Conservation (phyloP, 192 early-diverging fungal species). For the Coemansia sp. region DNA sequence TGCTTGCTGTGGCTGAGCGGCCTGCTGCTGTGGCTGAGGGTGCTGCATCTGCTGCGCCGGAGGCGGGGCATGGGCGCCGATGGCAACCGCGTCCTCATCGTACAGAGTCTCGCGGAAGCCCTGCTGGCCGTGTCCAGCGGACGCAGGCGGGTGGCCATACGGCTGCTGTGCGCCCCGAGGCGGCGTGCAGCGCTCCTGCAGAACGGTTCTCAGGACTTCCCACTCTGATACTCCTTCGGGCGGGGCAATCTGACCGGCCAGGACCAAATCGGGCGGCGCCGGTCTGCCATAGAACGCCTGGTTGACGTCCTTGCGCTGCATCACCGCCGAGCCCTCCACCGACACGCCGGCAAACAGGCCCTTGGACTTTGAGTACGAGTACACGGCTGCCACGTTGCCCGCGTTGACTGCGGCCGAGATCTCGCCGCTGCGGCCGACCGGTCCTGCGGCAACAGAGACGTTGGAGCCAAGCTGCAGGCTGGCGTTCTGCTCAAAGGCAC, state of each 20-base stretch:
- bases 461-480: slow-evolving; percentile 86
- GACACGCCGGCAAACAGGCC: slow-evolving; percentile 92
- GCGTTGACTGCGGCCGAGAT: slow-evolving; percentile 66
- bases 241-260: slow-evolving; percentile 68
- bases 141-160: neutral
- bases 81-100: slow-evolving; percentile 26
- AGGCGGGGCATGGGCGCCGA: slow-evolving; percentile 1
- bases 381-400: slow-evolving; percentile 78
- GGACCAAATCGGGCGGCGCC: slow-evolving; percentile 77
- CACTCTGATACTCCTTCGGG: slow-evolving; percentile 53
- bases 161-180: slow-evolving; percentile 13
- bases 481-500: slow-evolving; percentile 76
- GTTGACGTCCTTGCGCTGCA: slow-evolving; percentile 85
- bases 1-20: neutral
- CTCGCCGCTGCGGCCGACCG: slow-evolving; percentile 81
- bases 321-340: slow-evolving; percentile 83
- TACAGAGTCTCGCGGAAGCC: slow-evolving; percentile 34
- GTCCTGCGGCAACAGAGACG: slow-evolving; percentile 83
- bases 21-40: slow-evolving; percentile 1
- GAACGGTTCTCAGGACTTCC: slow-evolving; percentile 39
- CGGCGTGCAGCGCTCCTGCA: slow-evolving; percentile 44
- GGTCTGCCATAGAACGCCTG: slow-evolving; percentile 74
- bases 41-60: neutral
- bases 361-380: slow-evolving; percentile 90
- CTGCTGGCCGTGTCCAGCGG: neutral